Conservation (phyloP, 192 early-diverging fungal species). For the Mortierella claussenii region DNA sequence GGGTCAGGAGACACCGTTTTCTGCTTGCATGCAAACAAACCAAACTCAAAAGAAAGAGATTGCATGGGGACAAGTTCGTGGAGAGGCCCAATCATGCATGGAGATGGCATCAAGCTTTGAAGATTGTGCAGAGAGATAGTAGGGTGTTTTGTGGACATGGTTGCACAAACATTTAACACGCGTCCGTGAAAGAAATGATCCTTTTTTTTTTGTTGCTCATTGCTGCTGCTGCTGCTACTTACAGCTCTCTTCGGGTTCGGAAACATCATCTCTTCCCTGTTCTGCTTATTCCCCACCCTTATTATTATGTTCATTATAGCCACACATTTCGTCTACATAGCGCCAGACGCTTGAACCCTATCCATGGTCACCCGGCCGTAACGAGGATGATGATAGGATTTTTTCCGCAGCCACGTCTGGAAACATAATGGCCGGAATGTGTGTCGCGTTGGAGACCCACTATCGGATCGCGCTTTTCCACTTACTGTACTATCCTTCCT, state of each 20-base stretch:
- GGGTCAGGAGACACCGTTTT: neutral
- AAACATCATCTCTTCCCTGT: neutral
- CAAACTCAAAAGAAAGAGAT: neutral
- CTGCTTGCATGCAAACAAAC: neutral
- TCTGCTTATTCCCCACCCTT: neutral
- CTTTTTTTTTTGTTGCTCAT: neutral
- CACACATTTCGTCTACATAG: too few species aligned
- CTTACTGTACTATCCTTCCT: too few species aligned
- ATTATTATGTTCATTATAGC: neutral
- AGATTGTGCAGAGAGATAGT: slow-evolving; percentile 15
- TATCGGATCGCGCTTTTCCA: too few species aligned
- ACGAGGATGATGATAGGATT: neutral
- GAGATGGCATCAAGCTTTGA: slow-evolving; percentile 8
- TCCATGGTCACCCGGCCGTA: neutral
- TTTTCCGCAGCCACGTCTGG: neutral
- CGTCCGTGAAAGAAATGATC: too few species aligned
- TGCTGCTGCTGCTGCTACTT: neutral
- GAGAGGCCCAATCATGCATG: neutral
- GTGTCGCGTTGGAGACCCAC: neutral
- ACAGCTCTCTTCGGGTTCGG: neutral
- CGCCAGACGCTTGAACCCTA: too few species aligned
- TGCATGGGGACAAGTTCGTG: neutral
- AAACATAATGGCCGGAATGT: too few species aligned
- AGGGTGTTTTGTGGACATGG: too few species aligned
- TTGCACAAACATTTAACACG: slow-evolving; percentile 6